phyloP scores from a whole-genome alignment of 1,284 basidiomycete species.

The Ganoderma boninense region DNA sequence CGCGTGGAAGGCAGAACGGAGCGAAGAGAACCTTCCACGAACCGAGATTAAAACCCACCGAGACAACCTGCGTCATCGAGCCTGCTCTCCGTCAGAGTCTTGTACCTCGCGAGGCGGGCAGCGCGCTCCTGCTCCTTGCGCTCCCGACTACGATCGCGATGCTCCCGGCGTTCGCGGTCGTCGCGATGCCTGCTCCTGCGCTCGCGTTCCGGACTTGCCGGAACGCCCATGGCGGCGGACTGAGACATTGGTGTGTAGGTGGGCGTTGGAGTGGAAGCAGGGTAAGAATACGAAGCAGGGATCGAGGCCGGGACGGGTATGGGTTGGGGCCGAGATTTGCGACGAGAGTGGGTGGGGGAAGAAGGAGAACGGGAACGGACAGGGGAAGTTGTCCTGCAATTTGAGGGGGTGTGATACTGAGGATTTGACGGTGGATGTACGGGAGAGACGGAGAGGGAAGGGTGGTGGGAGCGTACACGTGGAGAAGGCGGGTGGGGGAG shows the following conservation, averaged over 20 bases:
- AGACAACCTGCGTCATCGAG: conserved; percentile 44
- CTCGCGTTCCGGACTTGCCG: conserved; percentile 33
- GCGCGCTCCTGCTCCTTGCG: conserved; percentile 31
- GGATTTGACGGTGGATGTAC: conserved; percentile 18
- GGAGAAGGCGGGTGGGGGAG: conserved; percentile 39
- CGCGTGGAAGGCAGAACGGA: conserved; percentile 2
- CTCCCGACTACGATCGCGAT: conserved; percentile 36
- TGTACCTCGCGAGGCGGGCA: conserved; percentile 35
- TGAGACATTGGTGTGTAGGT: conserved; percentile 14
- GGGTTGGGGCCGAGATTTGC: conserved; percentile 29
- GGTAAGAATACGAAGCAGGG: background rate
- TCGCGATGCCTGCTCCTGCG: conserved; percentile 26
- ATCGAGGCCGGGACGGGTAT: conserved; percentile 27
- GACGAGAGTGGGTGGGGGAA: conserved; percentile 26
- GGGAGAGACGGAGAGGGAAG: conserved; percentile 18
- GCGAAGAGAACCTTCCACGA: background rate
- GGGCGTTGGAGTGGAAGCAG: conserved; percentile 12
- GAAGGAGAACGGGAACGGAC: conserved; percentile 32
- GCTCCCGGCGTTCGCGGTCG: conserved; percentile 25
- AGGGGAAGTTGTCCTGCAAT: conserved; percentile 29
- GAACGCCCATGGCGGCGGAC: conserved; percentile 20
- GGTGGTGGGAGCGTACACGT: conserved; percentile 25
- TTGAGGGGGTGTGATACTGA: conserved; percentile 27
- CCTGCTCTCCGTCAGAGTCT: conserved; percentile 36
- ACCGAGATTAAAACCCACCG: conserved; percentile 44